Base-by-base conservation (phyloP, 495 filamentous ascomycete genomes). In the Penicillium canariense region DNA sequence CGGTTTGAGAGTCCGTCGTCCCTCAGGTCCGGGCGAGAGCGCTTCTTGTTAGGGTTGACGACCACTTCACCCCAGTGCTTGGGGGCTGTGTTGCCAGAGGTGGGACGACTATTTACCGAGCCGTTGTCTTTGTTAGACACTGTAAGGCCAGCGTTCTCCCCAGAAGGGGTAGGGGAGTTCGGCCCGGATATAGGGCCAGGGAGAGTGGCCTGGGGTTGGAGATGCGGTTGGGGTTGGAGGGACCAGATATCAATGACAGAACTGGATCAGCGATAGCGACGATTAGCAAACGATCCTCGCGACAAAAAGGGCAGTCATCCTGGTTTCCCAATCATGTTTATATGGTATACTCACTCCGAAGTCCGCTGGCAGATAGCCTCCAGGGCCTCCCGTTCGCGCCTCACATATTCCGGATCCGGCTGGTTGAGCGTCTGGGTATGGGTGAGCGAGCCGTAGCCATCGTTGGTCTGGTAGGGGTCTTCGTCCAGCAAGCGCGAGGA, bases 341-440 rank as follows among this genome's bases (percentile, higher is more conserved):
- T 3, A 1, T 20, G 30, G 30, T 47, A 47, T 48, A 68, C 77
- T 67, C 55, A 81, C 78, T 80, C 78, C 8, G 78, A 81, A 25
- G 78, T 76, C 36, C 71, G 63, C 53, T 80, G 77, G 60, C 77
- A 79, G 56, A 81, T 81, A 5, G 74, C 75, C 58, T 80, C 76
- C 30, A 80, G 62, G 1, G 77, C 78, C 62, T 81, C 78, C 20
- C 76, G 67, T 55, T 81, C 78, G 36, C 75, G 75, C 53, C 71
- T 75, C 54, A 77, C 63, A 51, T 73, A 72, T 56, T 77, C 77
- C 38, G 77, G 67, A 66, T 81, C 77, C 14, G 76, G 72, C 30
- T 79, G 74, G 55, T 75, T 69, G 7, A 56, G 55, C 38, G 72
- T 68, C 20, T 73, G 73, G 22, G 66, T 58, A 39, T 73, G 62